Conservation (phyloP, 345 rosid species). For the Alliaria petiolata region DNA sequence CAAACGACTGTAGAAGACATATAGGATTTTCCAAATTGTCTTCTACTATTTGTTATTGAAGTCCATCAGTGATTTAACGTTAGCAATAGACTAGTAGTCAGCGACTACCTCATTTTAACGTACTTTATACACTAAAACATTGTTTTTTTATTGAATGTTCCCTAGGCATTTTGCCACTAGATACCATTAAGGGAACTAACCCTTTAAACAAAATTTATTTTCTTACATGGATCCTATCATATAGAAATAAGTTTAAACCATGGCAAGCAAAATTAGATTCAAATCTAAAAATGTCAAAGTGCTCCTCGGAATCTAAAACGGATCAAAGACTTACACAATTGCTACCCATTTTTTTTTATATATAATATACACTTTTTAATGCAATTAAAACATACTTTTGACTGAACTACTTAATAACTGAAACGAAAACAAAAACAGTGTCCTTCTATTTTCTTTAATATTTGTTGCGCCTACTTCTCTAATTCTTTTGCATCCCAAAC, state of each 20-base stretch:
- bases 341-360: too few relatives aligned
- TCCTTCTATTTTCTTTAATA: neutral
- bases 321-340: neutral
- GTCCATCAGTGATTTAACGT: slow-evolving; percentile 6
- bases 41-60: neutral
- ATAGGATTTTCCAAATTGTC: slow-evolving; percentile 2
- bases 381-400: neutral
- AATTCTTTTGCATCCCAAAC: neutral
- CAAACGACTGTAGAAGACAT: neutral
- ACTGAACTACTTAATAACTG: neutral
- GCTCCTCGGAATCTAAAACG: neutral
- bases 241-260: neutral
- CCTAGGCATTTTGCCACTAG: neutral
- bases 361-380: neutral
- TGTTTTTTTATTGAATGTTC: neutral
- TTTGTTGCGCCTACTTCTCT: neutral
- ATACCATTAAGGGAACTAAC: neutral
- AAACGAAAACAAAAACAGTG: neutral
- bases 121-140: neutral
- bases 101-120: neutral
- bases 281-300: neutral
- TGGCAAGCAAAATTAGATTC: neutral
- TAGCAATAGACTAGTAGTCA: neutral
- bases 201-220: neutral
- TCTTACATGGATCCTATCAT: neutral